These are phyloP conservation scores for Coffea humblotiana DNA, from an alignment of 305 asterid genomes.

Conservation along the genomic window DNA sequence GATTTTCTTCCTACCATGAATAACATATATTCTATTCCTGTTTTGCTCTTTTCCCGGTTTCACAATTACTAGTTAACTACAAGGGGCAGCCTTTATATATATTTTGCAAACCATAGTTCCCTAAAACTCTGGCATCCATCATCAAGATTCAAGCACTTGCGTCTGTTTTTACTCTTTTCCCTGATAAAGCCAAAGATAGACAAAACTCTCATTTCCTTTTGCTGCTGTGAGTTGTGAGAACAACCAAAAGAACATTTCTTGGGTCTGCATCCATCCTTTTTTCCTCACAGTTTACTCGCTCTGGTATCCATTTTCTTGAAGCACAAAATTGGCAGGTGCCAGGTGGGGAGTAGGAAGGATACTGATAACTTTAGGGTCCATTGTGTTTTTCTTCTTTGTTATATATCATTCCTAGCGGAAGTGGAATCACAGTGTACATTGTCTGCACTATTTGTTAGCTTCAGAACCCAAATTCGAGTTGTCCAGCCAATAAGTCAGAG, in stretches of 20 bases:
- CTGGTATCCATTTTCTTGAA: slow-evolving; percentile 4
- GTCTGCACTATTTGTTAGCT: slow-evolving; percentile 21
- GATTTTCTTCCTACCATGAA: not conserved
- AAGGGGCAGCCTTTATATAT: slow-evolving; percentile 26
- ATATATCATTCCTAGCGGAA: not conserved
- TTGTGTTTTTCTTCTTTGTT: slow-evolving; percentile 19
- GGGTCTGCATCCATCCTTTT: slow-evolving; percentile 24
- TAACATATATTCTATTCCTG: not conserved
- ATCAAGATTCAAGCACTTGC: slow-evolving; percentile 26
- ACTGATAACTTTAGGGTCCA: slow-evolving; percentile 37
- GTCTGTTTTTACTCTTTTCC: slow-evolving; percentile 18
- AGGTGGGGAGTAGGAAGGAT: slow-evolving; percentile 8
- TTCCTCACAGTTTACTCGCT: slow-evolving; percentile 1
- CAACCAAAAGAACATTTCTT: slow-evolving; percentile 37
- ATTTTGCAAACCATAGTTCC: slow-evolving; percentile 32
- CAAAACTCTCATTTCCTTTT: slow-evolving; percentile 25
- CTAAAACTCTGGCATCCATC: slow-evolving; percentile 37
- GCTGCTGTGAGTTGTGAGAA: slow-evolving; percentile 16
- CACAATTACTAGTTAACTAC: not conserved
- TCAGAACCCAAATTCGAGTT: slow-evolving; percentile 32
- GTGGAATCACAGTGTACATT: slow-evolving; percentile 18
- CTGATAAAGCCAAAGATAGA: slow-evolving; percentile 32
- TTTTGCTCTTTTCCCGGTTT: not conserved
- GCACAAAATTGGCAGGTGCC: slow-evolving; percentile 12
- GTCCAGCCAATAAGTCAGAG: too few relatives aligned